Evolutionary conservation across 2,329 filamentous ascomycete genomes (phyloP).

Genomic region (Teratosphaeria zuluensis): DNA sequence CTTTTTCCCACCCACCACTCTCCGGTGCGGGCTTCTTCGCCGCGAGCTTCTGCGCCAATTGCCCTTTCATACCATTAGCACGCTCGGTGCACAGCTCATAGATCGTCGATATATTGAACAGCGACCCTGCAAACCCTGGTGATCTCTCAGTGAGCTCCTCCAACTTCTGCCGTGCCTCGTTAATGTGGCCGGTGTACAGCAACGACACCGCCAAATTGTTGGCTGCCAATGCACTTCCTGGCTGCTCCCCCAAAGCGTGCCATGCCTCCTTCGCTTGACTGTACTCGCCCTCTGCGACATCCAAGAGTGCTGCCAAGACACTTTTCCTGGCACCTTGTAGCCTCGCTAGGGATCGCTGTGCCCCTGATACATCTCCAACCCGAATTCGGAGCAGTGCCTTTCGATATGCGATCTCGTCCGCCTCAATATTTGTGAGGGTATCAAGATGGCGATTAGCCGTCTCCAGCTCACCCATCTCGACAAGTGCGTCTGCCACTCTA

Average conservation of each 20-base stretch:
- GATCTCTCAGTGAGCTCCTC: conserved; percentile 55
- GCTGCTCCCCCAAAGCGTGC: conserved; percentile 40
- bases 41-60: conserved; percentile 43
- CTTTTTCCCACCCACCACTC: conserved; percentile 22
- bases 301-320: conserved; percentile 41
- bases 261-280: conserved; percentile 53
- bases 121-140: conserved; percentile 46
- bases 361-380: conserved; percentile 59
- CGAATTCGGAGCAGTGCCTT: conserved; percentile 64
- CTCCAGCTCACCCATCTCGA: conserved; percentile 81
- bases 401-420: conserved; percentile 32
- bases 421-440: conserved; percentile 41
- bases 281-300: conserved; percentile 71
- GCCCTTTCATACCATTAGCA: conserved; percentile 58
- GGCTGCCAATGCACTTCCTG: conserved; percentile 57
- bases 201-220: conserved; percentile 80
- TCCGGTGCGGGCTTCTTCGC: conserved; percentile 9
- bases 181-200: conserved; percentile 69
- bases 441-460: conserved; percentile 67
- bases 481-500: conserved; percentile 52
- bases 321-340: conserved; percentile 42
- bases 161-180: conserved; percentile 58
- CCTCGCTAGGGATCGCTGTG: conserved; percentile 28
- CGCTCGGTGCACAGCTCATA: conserved; percentile 86
- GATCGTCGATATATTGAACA: conserved; percentile 84